Evolutionary conservation across 148 eudicot genomes (phyloP).

Genomic region (Vaccinium myrtillus): DNA sequence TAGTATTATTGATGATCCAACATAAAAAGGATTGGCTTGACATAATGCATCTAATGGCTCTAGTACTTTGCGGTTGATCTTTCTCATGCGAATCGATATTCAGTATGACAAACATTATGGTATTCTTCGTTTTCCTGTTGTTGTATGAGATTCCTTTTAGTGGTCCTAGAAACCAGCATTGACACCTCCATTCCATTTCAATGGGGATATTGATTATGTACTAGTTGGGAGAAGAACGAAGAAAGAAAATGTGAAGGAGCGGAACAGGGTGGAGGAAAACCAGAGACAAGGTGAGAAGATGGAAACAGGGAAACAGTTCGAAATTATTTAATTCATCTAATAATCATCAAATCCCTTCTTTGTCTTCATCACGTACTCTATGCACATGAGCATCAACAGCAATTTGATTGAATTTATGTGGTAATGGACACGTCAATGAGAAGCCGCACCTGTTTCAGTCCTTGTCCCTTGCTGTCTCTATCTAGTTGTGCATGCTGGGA

Average conservation of each 20-base stretch:
- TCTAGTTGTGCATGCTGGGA: not conserved
- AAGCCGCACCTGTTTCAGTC: not conserved
- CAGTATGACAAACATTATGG: not conserved
- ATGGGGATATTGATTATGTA: not conserved
- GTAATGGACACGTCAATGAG: not conserved
- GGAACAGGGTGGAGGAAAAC: not conserved
- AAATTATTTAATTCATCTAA: not conserved
- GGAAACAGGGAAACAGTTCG: not conserved
- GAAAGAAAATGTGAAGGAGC: not conserved
- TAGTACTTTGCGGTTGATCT: not conserved
- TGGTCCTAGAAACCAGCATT: not conserved
- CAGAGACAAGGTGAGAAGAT: not conserved
- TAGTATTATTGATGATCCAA: not conserved
- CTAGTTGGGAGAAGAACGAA: not conserved
- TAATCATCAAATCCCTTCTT: not conserved
- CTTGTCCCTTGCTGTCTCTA: not conserved
- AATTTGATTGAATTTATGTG: not conserved
- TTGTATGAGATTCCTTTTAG: not conserved
- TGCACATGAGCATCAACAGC: not conserved
- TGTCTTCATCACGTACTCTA: not conserved
- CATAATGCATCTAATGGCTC: not conserved
- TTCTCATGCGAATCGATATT: not conserved
- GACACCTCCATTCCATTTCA: not conserved
- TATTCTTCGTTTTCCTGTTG: too few relatives aligned
- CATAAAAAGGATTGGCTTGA: not conserved